Evolutionary conservation across 495 filamentous ascomycete genomes (phyloP).

Genomic region (Penicillium mononematosum): DNA sequence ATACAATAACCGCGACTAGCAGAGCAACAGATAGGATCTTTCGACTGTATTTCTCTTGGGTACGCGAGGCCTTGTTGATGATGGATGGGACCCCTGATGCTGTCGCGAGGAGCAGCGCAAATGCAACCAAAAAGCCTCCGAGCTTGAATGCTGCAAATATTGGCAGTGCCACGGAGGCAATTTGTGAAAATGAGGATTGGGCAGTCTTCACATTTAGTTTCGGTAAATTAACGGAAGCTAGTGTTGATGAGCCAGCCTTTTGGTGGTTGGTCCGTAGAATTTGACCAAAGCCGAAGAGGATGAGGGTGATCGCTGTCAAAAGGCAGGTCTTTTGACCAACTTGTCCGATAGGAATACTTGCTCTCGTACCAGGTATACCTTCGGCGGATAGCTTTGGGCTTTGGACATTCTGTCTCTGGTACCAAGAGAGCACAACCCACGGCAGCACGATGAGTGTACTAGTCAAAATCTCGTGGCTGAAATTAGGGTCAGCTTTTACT

Average conservation of each 20-base stretch:
- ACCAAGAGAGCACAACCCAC: slow-evolving; percentile 47
- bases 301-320: slow-evolving; percentile 29
- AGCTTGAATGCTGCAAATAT: slow-evolving; percentile 57
- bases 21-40: slow-evolving; percentile 35
- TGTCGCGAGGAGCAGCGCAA: slow-evolving; percentile 47
- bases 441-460: slow-evolving; percentile 38
- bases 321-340: slow-evolving; percentile 20
- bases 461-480: slow-evolving; percentile 35
- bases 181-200: slow-evolving; percentile 24
- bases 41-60: slow-evolving; percentile 24
- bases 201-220: slow-evolving; percentile 18
- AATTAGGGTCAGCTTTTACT: slow-evolving; percentile 16
- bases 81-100: slow-evolving; percentile 42
- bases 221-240: slow-evolving; percentile 18
- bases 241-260: slow-evolving; percentile 7
- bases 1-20: slow-evolving; percentile 25
- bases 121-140: slow-evolving; percentile 53
- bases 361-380: slow-evolving; percentile 6
- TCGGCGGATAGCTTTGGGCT: neutral
- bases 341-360: slow-evolving; percentile 8
- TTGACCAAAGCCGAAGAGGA: slow-evolving; percentile 32
- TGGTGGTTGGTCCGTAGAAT: slow-evolving; percentile 17
- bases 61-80: slow-evolving; percentile 13
- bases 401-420: slow-evolving; percentile 31
- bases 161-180: slow-evolving; percentile 48